Percentiles rank a stretch among this genome's conserved stretches.
Conservation (phyloP, 306 rosid genomes). For the Sophora flavescens region DNA sequence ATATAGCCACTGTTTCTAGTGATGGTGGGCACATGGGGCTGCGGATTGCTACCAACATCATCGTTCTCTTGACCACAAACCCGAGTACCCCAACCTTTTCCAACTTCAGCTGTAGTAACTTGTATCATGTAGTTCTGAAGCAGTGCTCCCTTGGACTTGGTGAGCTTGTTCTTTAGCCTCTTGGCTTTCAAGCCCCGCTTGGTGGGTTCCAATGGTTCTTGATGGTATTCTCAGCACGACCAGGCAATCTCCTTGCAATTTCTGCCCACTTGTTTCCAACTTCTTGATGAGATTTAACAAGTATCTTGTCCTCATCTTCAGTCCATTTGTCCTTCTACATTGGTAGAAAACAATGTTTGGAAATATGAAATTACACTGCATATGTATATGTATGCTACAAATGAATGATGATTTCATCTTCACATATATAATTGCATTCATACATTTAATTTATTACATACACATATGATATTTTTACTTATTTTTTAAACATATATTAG, state of each 20-base stretch:
- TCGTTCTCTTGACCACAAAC: background rate
- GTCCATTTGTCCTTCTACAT: slow-evolving; percentile 84
- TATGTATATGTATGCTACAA: background rate
- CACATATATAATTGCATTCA: too few relatives aligned
- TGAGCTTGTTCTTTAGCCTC: slow-evolving; percentile 41
- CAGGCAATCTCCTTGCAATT: slow-evolving; percentile 66
- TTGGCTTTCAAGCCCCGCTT: slow-evolving; percentile 62
- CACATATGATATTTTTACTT: too few relatives aligned
- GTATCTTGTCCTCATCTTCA: slow-evolving; percentile 66
- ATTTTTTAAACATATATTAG: too few relatives aligned
- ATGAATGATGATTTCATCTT: background rate
- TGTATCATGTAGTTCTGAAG: slow-evolving; percentile 65
- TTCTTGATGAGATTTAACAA: slow-evolving; percentile 65
- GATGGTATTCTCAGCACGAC: slow-evolving; percentile 73
- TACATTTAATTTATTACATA: too few relatives aligned
- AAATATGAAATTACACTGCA: background rate
- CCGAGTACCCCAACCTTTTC: too few relatives aligned
- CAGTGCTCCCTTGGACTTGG: background rate
- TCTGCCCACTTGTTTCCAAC: slow-evolving; percentile 85
- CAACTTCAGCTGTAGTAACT: slow-evolving; percentile 2
- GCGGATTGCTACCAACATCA: background rate
- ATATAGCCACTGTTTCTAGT: background rate
- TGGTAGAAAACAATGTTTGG: background rate
- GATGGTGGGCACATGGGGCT: background rate
- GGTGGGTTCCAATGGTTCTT: slow-evolving; percentile 86